Conservation (phyloP, 1,284 basidiomycete genomes). For the Boletellus sp. region DNA sequence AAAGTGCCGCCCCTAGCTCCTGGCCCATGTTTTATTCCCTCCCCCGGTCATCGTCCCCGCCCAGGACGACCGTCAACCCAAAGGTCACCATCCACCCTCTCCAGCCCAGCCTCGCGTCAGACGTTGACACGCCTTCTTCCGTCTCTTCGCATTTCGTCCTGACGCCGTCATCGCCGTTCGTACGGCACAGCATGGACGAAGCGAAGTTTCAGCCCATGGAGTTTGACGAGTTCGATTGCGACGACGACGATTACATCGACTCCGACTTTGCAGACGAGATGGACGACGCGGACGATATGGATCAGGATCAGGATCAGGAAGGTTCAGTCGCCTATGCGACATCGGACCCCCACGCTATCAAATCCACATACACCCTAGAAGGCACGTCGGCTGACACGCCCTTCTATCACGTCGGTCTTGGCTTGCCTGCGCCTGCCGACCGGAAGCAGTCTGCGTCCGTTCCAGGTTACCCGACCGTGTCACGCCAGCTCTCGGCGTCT, state of each 20-base stretch:
- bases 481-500: slow-evolving; percentile 17
- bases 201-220: slow-evolving; percentile 22
- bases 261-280: slow-evolving; percentile 33
- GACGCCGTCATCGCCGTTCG: slow-evolving; percentile 31
- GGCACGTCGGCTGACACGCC: slow-evolving; percentile 29
- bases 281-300: slow-evolving; percentile 26
- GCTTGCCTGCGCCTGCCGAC: slow-evolving; percentile 17
- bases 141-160: slow-evolving; percentile 31
- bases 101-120: slow-evolving; percentile 22
- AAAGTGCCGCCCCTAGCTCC: slow-evolving; percentile 10
- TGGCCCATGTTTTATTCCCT: slow-evolving; percentile 23
- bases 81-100: slow-evolving; percentile 27
- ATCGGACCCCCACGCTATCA: slow-evolving; percentile 23
- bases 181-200: slow-evolving; percentile 12
- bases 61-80: slow-evolving; percentile 24
- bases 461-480: slow-evolving; percentile 27
- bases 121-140: slow-evolving; percentile 32
- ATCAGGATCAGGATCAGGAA: slow-evolving; percentile 1
- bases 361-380: slow-evolving; percentile 32
- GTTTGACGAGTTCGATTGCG: slow-evolving; percentile 31
- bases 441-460: slow-evolving; percentile 32
- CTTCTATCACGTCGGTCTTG: slow-evolving; percentile 6
- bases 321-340: slow-evolving; percentile 20
- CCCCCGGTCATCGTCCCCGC: slow-evolving; percentile 12
- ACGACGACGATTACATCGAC: slow-evolving; percentile 32